Percentiles rank a stretch among this genome's conserved stretches.
Evolutionary conservation across 139 green algal species (phyloP).

Genomic region (Chlorokybus atmophyticus): DNA sequence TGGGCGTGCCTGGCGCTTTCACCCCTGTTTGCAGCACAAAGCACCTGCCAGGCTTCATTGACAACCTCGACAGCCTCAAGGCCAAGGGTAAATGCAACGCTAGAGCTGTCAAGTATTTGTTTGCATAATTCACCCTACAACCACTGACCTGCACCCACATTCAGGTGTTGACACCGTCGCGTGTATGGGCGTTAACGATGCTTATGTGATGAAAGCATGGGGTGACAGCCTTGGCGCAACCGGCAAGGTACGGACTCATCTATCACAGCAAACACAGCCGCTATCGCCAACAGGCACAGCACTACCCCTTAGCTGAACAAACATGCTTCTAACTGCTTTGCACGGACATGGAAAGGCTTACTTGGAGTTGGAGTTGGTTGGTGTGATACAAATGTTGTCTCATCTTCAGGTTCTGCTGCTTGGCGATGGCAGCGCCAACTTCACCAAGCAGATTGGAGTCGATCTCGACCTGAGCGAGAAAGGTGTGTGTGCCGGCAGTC

Average conservation of each 20-base stretch:
- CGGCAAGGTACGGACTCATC: not conserved
- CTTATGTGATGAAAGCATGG: not conserved
- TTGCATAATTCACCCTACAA: too few species aligned
- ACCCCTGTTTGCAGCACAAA: conserved; percentile 41
- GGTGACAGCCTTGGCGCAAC: not conserved
- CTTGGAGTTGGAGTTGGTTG: too few species aligned
- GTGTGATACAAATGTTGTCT: too few species aligned
- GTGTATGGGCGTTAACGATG: not conserved
- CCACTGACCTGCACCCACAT: too few species aligned
- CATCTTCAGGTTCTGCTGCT: conserved; percentile 71
- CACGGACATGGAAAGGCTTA: too few species aligned
- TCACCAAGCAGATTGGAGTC: conserved; percentile 50
- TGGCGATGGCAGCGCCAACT: conserved; percentile 54
- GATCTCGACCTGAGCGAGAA: conserved; percentile 79
- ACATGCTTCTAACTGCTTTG: too few species aligned
- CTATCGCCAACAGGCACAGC: too few species aligned
- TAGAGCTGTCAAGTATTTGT: too few species aligned
- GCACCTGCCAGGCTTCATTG: conserved; percentile 41
- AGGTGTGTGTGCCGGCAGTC: too few species aligned
- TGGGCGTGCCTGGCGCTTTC: too few species aligned
- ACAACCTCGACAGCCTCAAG: conserved; percentile 83
- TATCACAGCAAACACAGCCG: too few species aligned
- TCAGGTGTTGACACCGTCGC: not conserved
- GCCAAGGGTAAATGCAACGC: conserved; percentile 63
- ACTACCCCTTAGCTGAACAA: too few species aligned